Evolutionary conservation across 148 eudicot genomes (phyloP).

Genomic region (Spergularia marina): DNA sequence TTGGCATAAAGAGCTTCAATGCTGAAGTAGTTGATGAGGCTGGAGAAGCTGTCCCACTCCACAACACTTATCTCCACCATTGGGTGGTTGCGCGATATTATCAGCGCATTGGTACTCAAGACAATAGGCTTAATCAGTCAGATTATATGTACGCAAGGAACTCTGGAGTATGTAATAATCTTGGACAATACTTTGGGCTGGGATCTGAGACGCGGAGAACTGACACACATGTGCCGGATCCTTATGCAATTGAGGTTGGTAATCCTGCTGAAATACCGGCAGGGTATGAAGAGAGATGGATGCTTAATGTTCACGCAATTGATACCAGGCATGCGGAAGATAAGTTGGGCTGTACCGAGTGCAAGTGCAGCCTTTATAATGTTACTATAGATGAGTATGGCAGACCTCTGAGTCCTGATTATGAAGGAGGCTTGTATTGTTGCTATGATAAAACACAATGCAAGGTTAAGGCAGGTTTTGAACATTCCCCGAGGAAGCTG

Average conservation of each 20-base stretch:
- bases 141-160: conserved; percentile 38
- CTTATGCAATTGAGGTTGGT: conserved; percentile 70
- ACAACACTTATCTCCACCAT: conserved; percentile 87
- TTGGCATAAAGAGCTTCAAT: conserved; percentile 68
- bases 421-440: conserved; percentile 70
- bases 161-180: conserved; percentile 45
- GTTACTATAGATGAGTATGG: conserved; percentile 51
- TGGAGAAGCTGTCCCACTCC: conserved; percentile 70
- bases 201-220: conserved; percentile 92
- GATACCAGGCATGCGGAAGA: conserved; percentile 77
- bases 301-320: conserved; percentile 85
- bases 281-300: conserved; percentile 82
- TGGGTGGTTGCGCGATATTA: conserved; percentile 62
- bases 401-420: conserved; percentile 40
- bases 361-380: conserved; percentile 83
- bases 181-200: conserved; percentile 68
- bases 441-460: conserved; percentile 75
- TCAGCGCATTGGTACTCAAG: conserved; percentile 39
- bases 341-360: conserved; percentile 77
- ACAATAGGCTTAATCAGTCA: conserved; percentile 27
- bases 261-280: conserved; percentile 45
- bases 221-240: conserved; percentile 57
- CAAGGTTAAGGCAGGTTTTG: conserved; percentile 48
- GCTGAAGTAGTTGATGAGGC: conserved; percentile 86
- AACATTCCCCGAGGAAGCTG: conserved; percentile 42